A percentile compares a stretch with the other conserved stretches of the same genome.
phyloP scores from a whole-genome alignment of 345 rosid species.

The Alliaria petiolata region DNA sequence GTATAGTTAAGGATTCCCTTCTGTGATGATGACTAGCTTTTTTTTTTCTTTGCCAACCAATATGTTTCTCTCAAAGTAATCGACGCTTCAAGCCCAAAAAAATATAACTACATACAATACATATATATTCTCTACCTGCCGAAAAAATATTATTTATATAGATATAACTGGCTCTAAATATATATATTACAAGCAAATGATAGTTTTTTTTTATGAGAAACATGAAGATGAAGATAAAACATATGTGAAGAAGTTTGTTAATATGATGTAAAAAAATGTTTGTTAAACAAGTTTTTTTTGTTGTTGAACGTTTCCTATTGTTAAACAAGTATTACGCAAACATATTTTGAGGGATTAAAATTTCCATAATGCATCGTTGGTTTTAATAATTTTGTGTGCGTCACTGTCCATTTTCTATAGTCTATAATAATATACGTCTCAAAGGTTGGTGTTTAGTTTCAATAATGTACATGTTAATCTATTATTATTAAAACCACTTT shows the following conservation, averaged over 20 bases:
- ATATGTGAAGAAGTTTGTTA: background rate
- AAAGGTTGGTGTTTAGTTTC: slow-evolving; percentile 23
- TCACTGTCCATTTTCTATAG: background rate
- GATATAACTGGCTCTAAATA: background rate
- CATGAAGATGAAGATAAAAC: background rate
- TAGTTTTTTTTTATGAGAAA: background rate
- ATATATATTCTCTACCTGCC: background rate
- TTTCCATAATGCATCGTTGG: background rate
- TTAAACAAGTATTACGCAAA: background rate
- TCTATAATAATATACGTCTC: background rate
- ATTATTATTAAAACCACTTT: background rate
- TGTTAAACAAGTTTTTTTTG: no score
- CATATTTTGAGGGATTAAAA: background rate
- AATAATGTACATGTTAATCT: slow-evolving; percentile 3
- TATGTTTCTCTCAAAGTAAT: background rate
- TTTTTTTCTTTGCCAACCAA: background rate
- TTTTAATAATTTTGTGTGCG: background rate
- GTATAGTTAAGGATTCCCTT: background rate
- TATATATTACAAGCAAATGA: background rate
- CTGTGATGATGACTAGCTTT: background rate
- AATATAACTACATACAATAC: background rate
- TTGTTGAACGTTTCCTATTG: no score
- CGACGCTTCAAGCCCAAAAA: background rate
- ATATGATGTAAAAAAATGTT: background rate
- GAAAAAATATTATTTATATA: background rate